Percentiles rank a stretch among this genome's conserved stretches.
These are phyloP conservation scores for Colletotrichum paranaense DNA, from an alignment of 2,329 filamentous ascomycete species.

Conservation along the genomic window DNA sequence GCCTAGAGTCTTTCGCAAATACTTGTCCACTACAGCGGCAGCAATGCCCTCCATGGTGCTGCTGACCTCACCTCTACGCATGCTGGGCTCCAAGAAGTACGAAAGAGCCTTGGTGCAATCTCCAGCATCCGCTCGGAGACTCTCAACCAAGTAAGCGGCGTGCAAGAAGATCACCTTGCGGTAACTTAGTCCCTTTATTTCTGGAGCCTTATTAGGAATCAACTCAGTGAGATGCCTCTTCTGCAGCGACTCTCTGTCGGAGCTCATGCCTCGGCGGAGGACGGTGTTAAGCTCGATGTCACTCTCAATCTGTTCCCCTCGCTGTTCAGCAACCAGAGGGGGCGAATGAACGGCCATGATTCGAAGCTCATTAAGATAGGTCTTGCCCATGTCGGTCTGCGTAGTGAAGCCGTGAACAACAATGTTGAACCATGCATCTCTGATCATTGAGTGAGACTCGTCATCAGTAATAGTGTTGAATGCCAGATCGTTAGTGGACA, in stretches of 20 bases:
- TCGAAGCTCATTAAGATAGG: conserved; percentile 80
- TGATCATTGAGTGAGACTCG: conserved; percentile 77
- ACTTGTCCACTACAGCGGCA: conserved; percentile 79
- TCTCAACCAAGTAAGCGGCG: conserved; percentile 89
- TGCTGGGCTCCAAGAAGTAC: conserved; percentile 95
- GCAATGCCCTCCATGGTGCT: conserved; percentile 74
- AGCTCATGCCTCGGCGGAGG: conserved; percentile 84
- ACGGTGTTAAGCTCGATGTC: conserved; percentile 98
- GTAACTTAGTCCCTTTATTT: conserved; percentile 87
- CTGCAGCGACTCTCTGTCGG: conserved; percentile 81
- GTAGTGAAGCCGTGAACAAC: conserved; percentile 91
- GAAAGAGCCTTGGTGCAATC: conserved; percentile 90
- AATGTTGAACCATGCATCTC: conserved; percentile 98
- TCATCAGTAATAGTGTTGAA: conserved; percentile 66
- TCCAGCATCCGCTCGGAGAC: conserved; percentile 84
- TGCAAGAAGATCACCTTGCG: conserved; percentile 93
- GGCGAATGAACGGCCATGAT: conserved; percentile 89
- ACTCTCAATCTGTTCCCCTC: conserved; percentile 90
- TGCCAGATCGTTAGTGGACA: conserved; percentile 73
- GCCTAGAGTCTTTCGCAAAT: conserved; percentile 79
- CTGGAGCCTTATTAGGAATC: conserved; percentile 79
- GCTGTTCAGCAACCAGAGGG: conserved; percentile 87
- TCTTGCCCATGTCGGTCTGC: conserved; percentile 77
- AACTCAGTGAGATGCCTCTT: conserved; percentile 81
- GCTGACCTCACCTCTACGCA: conserved; percentile 72